phyloP scores from a whole-genome alignment of 768 basidiomycete genomes.

The Asterophora lycoperdoides region DNA sequence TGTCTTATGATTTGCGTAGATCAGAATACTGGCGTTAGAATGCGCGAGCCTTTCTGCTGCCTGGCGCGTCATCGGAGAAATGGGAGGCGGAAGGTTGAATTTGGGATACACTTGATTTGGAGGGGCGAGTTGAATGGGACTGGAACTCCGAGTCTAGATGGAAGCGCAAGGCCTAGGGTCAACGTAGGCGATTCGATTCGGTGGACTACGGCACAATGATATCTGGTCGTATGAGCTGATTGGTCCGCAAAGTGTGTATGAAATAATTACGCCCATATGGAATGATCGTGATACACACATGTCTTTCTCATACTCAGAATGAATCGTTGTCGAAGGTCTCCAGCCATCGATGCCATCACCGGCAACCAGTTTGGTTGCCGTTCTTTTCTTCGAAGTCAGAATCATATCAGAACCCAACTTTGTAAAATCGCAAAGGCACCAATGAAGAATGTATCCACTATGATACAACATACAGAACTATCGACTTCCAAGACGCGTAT shows the following conservation, averaged over 20 bases:
- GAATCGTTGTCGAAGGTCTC: too few species aligned
- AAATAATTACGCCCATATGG: too few species aligned
- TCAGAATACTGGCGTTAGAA: conserved; percentile 7
- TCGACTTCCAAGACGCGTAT: conserved; percentile 11
- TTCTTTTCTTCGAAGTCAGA: too few species aligned
- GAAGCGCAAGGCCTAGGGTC: background rate
- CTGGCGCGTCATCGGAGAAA: conserved; percentile 11
- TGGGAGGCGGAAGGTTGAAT: conserved; percentile 13
- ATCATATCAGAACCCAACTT: too few species aligned
- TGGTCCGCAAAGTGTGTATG: too few species aligned
- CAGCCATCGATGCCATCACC: too few species aligned
- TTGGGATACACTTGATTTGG: conserved; percentile 16
- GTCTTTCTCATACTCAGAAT: too few species aligned
- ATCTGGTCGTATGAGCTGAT: background rate
- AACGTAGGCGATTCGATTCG: conserved; percentile 11
- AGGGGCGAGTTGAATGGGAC: conserved; percentile 3
- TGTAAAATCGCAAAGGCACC: background rate
- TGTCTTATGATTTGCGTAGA: conserved; percentile 16
- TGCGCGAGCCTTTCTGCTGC: conserved; percentile 15
- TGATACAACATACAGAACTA: conserved; percentile 9
- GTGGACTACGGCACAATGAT: conserved; percentile 4
- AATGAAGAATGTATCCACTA: conserved; percentile 13
- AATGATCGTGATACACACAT: too few species aligned
- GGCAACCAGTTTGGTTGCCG: too few species aligned
- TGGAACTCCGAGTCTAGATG: background rate